phyloP scores from a whole-genome alignment of 352 stramenopile genomes.

The Halophytophthora polymorphica region DNA sequence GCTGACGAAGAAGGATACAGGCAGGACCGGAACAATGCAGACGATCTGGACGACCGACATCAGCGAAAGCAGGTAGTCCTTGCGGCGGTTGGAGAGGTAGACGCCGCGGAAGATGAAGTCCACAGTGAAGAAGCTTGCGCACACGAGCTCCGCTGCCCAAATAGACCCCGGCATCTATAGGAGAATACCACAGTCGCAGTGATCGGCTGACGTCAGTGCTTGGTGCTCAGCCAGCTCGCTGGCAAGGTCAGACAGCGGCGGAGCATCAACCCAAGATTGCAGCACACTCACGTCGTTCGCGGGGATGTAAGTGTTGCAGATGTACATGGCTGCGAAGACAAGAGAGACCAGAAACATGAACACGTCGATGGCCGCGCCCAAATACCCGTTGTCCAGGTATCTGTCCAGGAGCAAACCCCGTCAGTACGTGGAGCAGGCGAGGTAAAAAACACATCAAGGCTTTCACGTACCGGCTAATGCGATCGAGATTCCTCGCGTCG shows the following conservation, averaged over 20 bases:
- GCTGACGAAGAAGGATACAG: slow-evolving; percentile 65
- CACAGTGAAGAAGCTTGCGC: slow-evolving; percentile 53
- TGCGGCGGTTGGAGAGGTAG: slow-evolving; percentile 61
- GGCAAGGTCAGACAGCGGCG: not conserved
- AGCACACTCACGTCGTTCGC: slow-evolving; percentile 37
- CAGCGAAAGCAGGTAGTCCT: slow-evolving; percentile 65
- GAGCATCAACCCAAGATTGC: not conserved
- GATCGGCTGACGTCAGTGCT: not conserved
- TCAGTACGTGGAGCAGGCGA: slow-evolving; percentile 1
- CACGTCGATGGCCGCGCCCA: slow-evolving; percentile 63
- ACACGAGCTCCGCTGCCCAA: slow-evolving; percentile 69
- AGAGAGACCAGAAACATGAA: slow-evolving; percentile 55
- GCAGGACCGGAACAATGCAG: slow-evolving; percentile 74
- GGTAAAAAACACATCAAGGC: not conserved
- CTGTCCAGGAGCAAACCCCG: slow-evolving; percentile 19
- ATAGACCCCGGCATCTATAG: slow-evolving; percentile 59
- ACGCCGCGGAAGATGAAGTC: slow-evolving; percentile 75
- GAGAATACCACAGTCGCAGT: slow-evolving; percentile 5
- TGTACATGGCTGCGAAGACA: slow-evolving; percentile 64
- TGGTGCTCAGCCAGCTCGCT: not conserved
- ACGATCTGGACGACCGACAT: slow-evolving; percentile 48
- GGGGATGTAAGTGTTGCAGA: slow-evolving; percentile 77
- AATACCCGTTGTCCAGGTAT: slow-evolving; percentile 75
- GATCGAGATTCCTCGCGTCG: slow-evolving; percentile 31
- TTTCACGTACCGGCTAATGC: slow-evolving; percentile 30